These are phyloP conservation scores for Colletotrichum simmondsii DNA, from an alignment of 2,329 filamentous ascomycete genomes.

Conservation along the genomic window DNA sequence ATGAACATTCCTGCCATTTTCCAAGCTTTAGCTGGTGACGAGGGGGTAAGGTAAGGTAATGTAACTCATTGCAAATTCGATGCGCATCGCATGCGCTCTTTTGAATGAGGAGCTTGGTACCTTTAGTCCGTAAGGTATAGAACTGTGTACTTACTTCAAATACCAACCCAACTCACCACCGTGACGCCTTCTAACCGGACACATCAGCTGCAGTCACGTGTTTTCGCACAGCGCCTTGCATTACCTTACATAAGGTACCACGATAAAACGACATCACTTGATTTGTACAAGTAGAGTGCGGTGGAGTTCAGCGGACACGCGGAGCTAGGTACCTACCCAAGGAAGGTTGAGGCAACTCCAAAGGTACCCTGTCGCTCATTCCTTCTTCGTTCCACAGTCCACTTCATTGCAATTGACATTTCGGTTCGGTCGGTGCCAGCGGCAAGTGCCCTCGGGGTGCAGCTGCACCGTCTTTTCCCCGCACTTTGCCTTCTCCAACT, in stretches of 20 bases:
- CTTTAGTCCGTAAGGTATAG: not conserved
- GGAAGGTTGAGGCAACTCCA: too few species aligned
- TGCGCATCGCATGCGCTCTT: too few species aligned
- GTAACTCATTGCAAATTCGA: too few species aligned
- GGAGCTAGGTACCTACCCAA: too few species aligned
- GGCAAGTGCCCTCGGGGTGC: conserved; percentile 8
- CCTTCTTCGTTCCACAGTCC: too few species aligned
- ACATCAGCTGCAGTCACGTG: not conserved
- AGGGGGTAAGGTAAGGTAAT: too few species aligned
- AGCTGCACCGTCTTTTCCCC: conserved; percentile 25
- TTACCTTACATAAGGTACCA: not conserved
- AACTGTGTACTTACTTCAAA: not conserved
- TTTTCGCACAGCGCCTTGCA: not conserved
- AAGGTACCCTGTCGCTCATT: too few species aligned
- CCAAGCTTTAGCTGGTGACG: not conserved
- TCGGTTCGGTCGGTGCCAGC: not conserved
- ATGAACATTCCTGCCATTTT: not conserved
- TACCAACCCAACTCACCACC: not conserved
- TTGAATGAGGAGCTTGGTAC: too few species aligned
- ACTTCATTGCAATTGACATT: not conserved
- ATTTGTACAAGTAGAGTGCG: too few species aligned
- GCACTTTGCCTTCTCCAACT: conserved; percentile 31
- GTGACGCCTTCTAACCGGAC: not conserved
- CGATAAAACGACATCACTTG: not conserved
- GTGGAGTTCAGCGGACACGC: too few species aligned